A percentile compares a stretch with the other conserved stretches of the same genome.
phyloP scores from a whole-genome alignment of 495 filamentous ascomycete species.

The Neurospora sp. region DNA sequence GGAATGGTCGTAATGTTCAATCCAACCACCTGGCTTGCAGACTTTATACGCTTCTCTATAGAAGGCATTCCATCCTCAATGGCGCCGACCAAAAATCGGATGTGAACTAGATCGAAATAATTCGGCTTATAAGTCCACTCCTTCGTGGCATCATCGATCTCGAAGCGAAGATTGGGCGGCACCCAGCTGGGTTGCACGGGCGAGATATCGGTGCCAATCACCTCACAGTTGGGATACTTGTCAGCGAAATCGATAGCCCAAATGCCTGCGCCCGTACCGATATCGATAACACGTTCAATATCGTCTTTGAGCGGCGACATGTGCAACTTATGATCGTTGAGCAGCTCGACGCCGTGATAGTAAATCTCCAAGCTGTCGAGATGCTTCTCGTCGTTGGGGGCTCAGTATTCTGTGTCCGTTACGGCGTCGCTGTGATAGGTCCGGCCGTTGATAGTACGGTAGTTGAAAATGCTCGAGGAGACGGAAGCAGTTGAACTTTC shows the following conservation, averaged over 20 bases:
- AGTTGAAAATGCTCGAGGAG: constrained; percentile 31
- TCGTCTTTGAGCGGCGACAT: background rate
- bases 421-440: constrained; percentile 22
- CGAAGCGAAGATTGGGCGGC: constrained; percentile 29
- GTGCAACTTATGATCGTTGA: background rate
- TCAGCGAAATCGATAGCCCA: constrained; percentile 39
- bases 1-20: constrained; percentile 20
- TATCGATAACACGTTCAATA: constrained; percentile 23
- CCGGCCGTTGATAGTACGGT: constrained; percentile 27
- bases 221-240: constrained; percentile 22
- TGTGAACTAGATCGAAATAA: constrained; percentile 52
- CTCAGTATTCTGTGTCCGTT: constrained; percentile 2
- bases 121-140: constrained; percentile 36
- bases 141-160: constrained; percentile 35
- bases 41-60: constrained; percentile 21
- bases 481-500: constrained; percentile 31
- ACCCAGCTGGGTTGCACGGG: constrained; percentile 33
- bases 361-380: constrained; percentile 17
- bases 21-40: constrained; percentile 16
- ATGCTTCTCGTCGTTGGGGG: constrained; percentile 19
- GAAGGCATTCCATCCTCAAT: constrained; percentile 43
- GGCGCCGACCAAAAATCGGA: constrained; percentile 40
- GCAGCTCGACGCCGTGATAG: background rate
- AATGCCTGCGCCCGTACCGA: constrained; percentile 47
- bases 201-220: constrained; percentile 27